Percentiles rank a stretch among this genome's conserved stretches.
Evolutionary conservation across 2,329 filamentous ascomycete genomes (phyloP).

Genomic region (Aspergillus ochraceus): DNA sequence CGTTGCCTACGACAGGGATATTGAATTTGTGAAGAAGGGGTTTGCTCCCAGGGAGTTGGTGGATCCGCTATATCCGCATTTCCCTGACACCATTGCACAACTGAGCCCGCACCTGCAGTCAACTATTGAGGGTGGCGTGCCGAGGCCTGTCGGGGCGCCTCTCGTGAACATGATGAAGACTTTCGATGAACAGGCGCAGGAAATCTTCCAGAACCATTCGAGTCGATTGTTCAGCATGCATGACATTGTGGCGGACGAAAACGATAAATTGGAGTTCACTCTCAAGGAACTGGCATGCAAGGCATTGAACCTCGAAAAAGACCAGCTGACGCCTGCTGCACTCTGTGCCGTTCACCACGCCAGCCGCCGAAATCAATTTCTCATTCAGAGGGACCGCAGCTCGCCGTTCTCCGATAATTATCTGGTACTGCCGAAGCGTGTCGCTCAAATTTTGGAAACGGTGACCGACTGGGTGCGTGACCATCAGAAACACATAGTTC

Average conservation of each 20-base stretch:
- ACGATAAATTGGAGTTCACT: slow-evolving; percentile 32
- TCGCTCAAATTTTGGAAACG: slow-evolving; percentile 49
- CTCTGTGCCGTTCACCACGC: slow-evolving; percentile 39
- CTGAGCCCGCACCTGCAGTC: slow-evolving; percentile 33
- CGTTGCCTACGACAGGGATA: slow-evolving; percentile 32
- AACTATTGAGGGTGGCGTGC: slow-evolving; percentile 43
- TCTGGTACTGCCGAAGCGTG: slow-evolving; percentile 53
- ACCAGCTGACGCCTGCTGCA: slow-evolving; percentile 31
- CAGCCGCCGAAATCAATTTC: slow-evolving; percentile 31
- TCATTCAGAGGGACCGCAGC: slow-evolving; percentile 35
- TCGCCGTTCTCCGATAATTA: slow-evolving; percentile 40
- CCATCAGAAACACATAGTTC: slow-evolving; percentile 39
- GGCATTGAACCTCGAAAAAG: slow-evolving; percentile 30
- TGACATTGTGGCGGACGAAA: slow-evolving; percentile 38
- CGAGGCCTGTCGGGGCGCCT: slow-evolving; percentile 36
- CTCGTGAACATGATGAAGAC: slow-evolving; percentile 35
- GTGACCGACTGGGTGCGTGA: slow-evolving; percentile 60
- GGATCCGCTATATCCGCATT: slow-evolving; percentile 49
- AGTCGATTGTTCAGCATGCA: slow-evolving; percentile 38
- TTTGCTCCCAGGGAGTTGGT: slow-evolving; percentile 50
- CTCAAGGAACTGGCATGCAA: slow-evolving; percentile 40
- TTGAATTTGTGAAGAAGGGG: slow-evolving; percentile 52
- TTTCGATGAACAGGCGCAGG: slow-evolving; percentile 34
- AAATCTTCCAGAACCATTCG: slow-evolving; percentile 37
- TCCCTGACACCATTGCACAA: slow-evolving; percentile 43